Conservation (phyloP, 202 grass and related monocot species). For the Carex arenaria region DNA sequence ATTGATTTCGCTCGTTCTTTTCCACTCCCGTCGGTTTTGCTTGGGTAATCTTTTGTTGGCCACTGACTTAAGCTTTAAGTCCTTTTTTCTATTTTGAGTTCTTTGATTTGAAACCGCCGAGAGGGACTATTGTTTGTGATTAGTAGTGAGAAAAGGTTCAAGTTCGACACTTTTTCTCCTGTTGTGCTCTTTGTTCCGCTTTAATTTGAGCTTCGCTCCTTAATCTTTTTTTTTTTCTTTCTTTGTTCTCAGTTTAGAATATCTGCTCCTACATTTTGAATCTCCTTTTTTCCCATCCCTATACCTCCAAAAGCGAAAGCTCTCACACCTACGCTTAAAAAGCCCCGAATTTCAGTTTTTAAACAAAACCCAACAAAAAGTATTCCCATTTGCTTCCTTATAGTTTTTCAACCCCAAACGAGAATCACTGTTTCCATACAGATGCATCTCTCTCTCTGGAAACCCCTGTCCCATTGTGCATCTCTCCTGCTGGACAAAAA, state of each 20-base stretch:
- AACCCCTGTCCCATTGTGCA: conserved; percentile 95
- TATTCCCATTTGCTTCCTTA: neutral
- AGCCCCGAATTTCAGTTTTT: conserved; percentile 18
- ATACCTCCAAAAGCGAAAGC: conserved; percentile 19
- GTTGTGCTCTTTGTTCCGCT: conserved; percentile 13
- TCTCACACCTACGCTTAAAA: conserved; percentile 10
- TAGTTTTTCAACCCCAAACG: neutral
- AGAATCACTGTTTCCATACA: neutral
- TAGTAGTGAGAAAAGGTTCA: neutral
- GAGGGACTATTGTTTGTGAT: conserved; percentile 9
- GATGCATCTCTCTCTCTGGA: conserved; percentile 99
- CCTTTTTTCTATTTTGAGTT: conserved; percentile 12
- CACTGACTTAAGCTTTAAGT: neutral
- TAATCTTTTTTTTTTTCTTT: neutral
- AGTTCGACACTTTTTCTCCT: conserved; percentile 11
- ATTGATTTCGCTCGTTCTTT: neutral
- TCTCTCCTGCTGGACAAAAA: conserved; percentile 93
- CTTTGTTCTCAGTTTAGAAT: conserved; percentile 14
- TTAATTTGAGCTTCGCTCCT: conserved; percentile 18
- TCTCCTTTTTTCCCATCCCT: conserved; percentile 19
- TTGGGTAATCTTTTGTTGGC: neutral
- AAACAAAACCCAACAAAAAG: neutral
- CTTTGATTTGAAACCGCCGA: conserved; percentile 8
- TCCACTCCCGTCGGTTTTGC: neutral
- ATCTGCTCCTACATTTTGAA: conserved; percentile 14